A percentile compares a stretch with the other conserved stretches of the same genome.
These are phyloP conservation scores for Batrachochytrium dendrobatidis DNA, from an alignment of 371 early-diverging fungal species.

Conservation along the genomic window DNA sequence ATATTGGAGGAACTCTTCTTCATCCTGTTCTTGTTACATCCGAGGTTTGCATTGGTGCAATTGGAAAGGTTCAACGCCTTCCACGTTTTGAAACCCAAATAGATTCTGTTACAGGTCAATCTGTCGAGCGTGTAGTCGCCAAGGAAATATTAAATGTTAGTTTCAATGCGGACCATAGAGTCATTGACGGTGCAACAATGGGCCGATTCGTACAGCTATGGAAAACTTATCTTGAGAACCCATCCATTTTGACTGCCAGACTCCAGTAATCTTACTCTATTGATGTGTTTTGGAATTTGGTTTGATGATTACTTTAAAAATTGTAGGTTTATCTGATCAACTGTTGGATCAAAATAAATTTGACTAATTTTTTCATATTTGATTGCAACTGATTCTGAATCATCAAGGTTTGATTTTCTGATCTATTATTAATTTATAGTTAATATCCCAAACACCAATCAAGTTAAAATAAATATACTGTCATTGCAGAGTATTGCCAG, in stretches of 20 bases:
- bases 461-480: no score
- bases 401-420: no score
- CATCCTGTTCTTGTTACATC: conserved; percentile 85
- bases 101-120: conserved; percentile 38
- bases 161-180: conserved; percentile 94
- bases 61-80: conserved; percentile 75
- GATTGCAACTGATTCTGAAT: no score
- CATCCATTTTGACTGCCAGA: conserved; percentile 26
- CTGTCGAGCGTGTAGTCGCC: conserved; percentile 56
- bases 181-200: conserved; percentile 96
- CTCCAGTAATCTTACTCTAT: conserved; percentile 8
- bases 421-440: no score
- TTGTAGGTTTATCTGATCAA: no score
- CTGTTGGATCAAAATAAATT: no score
- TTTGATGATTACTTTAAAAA: no score
- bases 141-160: conserved; percentile 68
- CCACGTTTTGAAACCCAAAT: conserved; percentile 68
- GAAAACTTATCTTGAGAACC: conserved; percentile 82
- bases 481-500: no score
- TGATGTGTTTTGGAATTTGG: background rate
- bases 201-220: conserved; percentile 83
- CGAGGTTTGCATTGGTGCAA: conserved; percentile 86
- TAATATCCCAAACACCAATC: no score
- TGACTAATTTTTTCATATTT: no score
- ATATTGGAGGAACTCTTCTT: conserved; percentile 85